These are phyloP conservation scores for Teunomyces funiuensis DNA, from an alignment of 805 yeast species.

Conservation along the genomic window DNA sequence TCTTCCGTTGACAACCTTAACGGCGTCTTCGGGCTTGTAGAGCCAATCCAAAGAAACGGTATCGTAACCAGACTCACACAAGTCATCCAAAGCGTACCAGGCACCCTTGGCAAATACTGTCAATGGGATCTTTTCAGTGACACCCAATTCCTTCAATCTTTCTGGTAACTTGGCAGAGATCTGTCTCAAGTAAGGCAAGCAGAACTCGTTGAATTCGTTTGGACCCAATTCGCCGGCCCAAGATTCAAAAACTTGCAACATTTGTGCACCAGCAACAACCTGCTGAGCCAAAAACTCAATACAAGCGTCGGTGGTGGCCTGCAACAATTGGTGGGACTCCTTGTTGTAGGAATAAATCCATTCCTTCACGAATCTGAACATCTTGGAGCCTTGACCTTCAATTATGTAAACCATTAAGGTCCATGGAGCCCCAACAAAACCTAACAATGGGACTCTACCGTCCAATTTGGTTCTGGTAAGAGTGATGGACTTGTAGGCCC, in stretches of 20 bases:
- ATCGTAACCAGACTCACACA: slow-evolving; percentile 80
- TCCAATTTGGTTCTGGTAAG: slow-evolving; percentile 80
- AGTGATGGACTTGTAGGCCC: slow-evolving; percentile 95
- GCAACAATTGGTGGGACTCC: slow-evolving; percentile 67
- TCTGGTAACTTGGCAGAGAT: slow-evolving; percentile 67
- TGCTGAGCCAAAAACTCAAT: slow-evolving; percentile 91
- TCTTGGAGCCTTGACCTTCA: slow-evolving; percentile 93
- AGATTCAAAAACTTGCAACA: slow-evolving; percentile 93
- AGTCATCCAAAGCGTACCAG: slow-evolving; percentile 89
- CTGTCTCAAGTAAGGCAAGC: slow-evolving; percentile 82
- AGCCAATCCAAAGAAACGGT: slow-evolving; percentile 94
- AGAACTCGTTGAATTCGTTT: slow-evolving; percentile 80
- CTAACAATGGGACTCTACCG: slow-evolving; percentile 92
- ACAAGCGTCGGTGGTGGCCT: slow-evolving; percentile 81
- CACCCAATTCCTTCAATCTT: slow-evolving; percentile 70
- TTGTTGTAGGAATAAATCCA: slow-evolving; percentile 86
- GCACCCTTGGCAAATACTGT: slow-evolving; percentile 95
- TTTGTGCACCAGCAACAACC: slow-evolving; percentile 97
- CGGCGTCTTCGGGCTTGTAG: slow-evolving; percentile 82
- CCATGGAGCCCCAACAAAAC: slow-evolving; percentile 99
- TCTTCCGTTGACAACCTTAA: slow-evolving; percentile 61
- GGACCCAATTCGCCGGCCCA: slow-evolving; percentile 99
- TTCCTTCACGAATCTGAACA: slow-evolving; percentile 87
- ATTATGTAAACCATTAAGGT: slow-evolving; percentile 94
- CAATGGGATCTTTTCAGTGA: slow-evolving; percentile 73